These are phyloP conservation scores for Mycosarcoma maydis DNA, from an alignment of 1,284 basidiomycete genomes.

Conservation along the genomic window DNA sequence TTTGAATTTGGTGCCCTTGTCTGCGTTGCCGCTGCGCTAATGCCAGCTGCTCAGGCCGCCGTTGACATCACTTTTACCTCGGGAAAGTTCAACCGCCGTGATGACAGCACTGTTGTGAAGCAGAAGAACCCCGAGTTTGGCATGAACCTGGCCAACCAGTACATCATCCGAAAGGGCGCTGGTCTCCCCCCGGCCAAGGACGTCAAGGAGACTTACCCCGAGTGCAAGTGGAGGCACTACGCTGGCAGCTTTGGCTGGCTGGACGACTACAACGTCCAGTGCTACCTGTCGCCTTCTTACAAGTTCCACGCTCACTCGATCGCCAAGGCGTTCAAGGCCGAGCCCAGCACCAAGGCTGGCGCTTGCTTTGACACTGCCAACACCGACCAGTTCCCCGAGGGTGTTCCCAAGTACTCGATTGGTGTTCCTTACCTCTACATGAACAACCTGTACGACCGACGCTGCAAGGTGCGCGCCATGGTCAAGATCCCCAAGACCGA, in stretches of 20 bases:
- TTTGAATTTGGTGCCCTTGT: conserved; percentile 26
- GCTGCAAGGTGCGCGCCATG: conserved; percentile 43
- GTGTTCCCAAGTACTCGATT: conserved; percentile 23
- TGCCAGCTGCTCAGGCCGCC: conserved; percentile 23
- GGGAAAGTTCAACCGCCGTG: conserved; percentile 27
- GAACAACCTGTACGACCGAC: conserved; percentile 42
- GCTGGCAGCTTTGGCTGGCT: conserved; percentile 4
- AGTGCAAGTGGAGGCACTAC: conserved; percentile 30
- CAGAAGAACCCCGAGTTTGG: conserved; percentile 18
- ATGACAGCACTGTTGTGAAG: neutral
- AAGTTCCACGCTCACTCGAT: conserved; percentile 30
- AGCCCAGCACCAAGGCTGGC: neutral
- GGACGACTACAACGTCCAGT: conserved; percentile 33
- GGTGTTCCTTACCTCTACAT: conserved; percentile 33
- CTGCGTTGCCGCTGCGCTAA: conserved; percentile 26
- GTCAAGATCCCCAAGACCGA: conserved; percentile 42
- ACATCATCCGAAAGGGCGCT: conserved; percentile 5
- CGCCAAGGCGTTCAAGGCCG: conserved; percentile 12
- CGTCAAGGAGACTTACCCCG: conserved; percentile 7
- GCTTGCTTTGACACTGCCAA: conserved; percentile 25
- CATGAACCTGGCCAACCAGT: conserved; percentile 8
- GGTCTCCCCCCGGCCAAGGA: conserved; percentile 21
- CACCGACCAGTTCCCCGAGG: conserved; percentile 9
- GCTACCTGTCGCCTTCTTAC: conserved; percentile 36
- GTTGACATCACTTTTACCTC: conserved; percentile 16